Evolutionary conservation across 768 basidiomycete genomes (phyloP).

Genomic region (Rhodotorula paludigena): DNA sequence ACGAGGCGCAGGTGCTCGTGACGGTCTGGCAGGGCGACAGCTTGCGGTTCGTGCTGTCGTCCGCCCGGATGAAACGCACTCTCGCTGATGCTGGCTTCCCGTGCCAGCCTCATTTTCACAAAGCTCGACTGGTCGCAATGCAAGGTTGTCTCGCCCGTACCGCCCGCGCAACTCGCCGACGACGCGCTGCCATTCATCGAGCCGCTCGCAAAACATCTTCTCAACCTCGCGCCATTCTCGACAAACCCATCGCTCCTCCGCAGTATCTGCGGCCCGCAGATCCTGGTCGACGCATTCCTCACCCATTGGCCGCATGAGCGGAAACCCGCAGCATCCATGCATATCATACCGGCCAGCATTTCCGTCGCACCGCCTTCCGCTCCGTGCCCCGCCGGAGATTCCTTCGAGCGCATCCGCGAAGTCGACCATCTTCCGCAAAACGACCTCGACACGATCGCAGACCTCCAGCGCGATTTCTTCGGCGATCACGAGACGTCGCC

Average conservation of each 20-base stretch:
- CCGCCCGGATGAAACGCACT: neutral
- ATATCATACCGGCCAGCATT: neutral
- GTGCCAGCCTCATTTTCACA: constrained; percentile 19
- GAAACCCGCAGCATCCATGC: neutral
- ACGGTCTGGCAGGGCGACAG: constrained; percentile 1
- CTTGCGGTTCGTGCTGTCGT: neutral
- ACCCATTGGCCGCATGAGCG: constrained; percentile 2
- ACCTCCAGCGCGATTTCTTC: constrained; percentile 1
- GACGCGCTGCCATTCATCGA: constrained; percentile 11
- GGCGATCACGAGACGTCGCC: neutral
- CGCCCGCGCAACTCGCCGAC: neutral
- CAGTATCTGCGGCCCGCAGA: neutral
- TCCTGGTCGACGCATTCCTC: constrained; percentile 12
- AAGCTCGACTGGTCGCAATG: constrained; percentile 12
- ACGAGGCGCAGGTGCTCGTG: neutral
- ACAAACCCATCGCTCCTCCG: constrained; percentile 5
- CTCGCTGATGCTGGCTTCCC: no score
- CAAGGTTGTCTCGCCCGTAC: constrained; percentile 10
- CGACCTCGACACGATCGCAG: neutral
- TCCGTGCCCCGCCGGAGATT: neutral
- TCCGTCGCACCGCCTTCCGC: neutral
- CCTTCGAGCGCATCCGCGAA: neutral
- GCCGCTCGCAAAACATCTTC: constrained; percentile 3
- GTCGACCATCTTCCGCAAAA: neutral
- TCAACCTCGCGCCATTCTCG: constrained; percentile 9